phyloP scores from a whole-genome alignment of 257 asterid genomes.

The Solanum gandarillasii region DNA sequence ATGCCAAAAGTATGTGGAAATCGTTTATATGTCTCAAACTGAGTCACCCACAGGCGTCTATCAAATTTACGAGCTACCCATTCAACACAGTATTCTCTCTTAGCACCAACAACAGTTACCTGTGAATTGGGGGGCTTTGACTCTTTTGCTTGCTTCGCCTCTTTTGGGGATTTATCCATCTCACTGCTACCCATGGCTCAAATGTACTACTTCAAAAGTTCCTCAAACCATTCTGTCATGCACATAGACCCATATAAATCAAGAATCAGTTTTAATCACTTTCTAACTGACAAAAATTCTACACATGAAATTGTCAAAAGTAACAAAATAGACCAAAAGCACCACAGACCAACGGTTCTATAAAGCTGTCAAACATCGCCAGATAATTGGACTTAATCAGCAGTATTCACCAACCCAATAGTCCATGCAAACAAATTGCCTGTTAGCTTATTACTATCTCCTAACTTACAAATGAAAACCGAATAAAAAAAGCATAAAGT shows the following conservation, averaged over 20 bases:
- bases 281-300: neutral
- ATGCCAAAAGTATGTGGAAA: neutral
- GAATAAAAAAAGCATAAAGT: neutral
- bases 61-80: neutral
- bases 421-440: neutral
- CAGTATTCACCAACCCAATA: neutral
- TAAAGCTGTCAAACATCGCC: neutral
- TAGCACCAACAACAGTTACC: conserved; percentile 20
- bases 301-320: neutral
- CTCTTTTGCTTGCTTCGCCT: conserved; percentile 48
- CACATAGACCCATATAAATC: neutral
- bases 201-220: conserved; percentile 11
- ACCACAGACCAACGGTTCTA: neutral
- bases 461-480: neutral
- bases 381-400: neutral
- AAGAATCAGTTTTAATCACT: neutral
- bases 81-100: neutral
- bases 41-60: neutral
- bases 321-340: neutral
- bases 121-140: conserved; percentile 57
- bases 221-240: conserved; percentile 30
- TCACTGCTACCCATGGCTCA: conserved; percentile 71
- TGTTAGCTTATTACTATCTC: neutral
- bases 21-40: neutral
- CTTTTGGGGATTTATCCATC: conserved; percentile 65